Percentiles rank a stretch among this genome's conserved stretches.
phyloP scores from a whole-genome alignment of 208 protist genomes.

The Histomonas meleagridis region DNA sequence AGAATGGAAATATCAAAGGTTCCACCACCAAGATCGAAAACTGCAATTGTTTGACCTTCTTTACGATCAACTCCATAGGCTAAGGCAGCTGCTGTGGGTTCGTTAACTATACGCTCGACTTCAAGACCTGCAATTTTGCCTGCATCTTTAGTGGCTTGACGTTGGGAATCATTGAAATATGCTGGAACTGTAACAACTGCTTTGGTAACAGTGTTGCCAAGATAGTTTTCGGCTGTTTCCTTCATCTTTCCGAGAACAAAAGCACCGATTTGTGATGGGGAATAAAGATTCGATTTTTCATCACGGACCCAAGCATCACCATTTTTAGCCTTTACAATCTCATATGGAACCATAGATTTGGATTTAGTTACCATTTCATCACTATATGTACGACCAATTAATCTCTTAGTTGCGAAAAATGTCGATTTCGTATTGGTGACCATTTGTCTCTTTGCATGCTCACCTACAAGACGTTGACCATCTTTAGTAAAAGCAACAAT shows the following conservation, averaged over 20 bases:
- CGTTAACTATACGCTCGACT: constrained; percentile 61
- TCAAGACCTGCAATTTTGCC: constrained; percentile 62
- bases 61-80: constrained; percentile 59
- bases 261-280: constrained; percentile 64
- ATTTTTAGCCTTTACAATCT: constrained; percentile 75
- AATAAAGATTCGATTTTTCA: constrained; percentile 45
- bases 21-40: constrained; percentile 71
- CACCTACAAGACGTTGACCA: constrained; percentile 57
- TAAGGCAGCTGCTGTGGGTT: constrained; percentile 61
- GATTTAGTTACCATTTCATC: constrained; percentile 59
- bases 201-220: constrained; percentile 54
- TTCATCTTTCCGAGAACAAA: constrained; percentile 73
- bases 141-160: constrained; percentile 71
- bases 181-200: constrained; percentile 62
- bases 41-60: constrained; percentile 49
- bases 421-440: constrained; percentile 76
- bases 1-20: constrained; percentile 96
- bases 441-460: constrained; percentile 62
- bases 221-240: constrained; percentile 59
- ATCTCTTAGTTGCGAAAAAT: constrained; percentile 76
- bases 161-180: constrained; percentile 72
- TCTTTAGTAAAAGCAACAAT: constrained; percentile 58
- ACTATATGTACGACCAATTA: constrained; percentile 65
- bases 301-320: constrained; percentile 82
- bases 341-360: constrained; percentile 68